Conservation (phyloP, 1,284 basidiomycete genomes). For the Leccinum holopus region DNA sequence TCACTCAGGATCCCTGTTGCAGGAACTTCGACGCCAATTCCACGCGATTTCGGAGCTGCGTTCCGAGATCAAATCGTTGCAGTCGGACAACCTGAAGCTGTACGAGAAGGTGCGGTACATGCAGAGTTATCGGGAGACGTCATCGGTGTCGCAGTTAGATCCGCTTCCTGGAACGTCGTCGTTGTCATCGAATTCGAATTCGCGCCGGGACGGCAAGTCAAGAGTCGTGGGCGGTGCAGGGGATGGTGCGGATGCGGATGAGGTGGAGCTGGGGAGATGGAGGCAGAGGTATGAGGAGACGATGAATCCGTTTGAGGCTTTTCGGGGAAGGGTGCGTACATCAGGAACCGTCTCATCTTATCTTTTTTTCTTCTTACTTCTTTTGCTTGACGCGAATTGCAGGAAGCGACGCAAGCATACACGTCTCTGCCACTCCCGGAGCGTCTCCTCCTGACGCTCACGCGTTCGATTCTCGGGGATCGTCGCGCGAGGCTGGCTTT, state of each 20-base stretch:
- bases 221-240: constrained; percentile 73
- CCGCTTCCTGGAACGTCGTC: constrained; percentile 54
- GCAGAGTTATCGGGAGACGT: constrained; percentile 86
- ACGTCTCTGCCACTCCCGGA: constrained; percentile 92
- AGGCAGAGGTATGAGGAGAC: constrained; percentile 90
- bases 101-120: constrained; percentile 98
- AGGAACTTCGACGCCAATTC: constrained; percentile 94
- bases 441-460: constrained; percentile 82
- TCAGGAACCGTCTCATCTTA: not conserved
- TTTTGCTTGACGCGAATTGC: constrained; percentile 6
- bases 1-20: constrained; percentile 10
- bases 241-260: constrained; percentile 64
- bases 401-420: constrained; percentile 93
- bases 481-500: constrained; percentile 81
- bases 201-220: constrained; percentile 41
- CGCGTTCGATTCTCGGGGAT: constrained; percentile 84
- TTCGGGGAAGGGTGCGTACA: constrained; percentile 84
- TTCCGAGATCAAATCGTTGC: constrained; percentile 83
- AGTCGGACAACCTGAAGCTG: constrained; percentile 90
- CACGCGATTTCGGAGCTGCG: constrained; percentile 90
- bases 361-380: not conserved
- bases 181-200: not conserved
- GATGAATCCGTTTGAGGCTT: constrained; percentile 97
- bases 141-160: constrained; percentile 62
- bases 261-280: constrained; percentile 89